phyloP scores from a whole-genome alignment of 1,139 yeast species.

The Zygosaccharomyces sapae region DNA sequence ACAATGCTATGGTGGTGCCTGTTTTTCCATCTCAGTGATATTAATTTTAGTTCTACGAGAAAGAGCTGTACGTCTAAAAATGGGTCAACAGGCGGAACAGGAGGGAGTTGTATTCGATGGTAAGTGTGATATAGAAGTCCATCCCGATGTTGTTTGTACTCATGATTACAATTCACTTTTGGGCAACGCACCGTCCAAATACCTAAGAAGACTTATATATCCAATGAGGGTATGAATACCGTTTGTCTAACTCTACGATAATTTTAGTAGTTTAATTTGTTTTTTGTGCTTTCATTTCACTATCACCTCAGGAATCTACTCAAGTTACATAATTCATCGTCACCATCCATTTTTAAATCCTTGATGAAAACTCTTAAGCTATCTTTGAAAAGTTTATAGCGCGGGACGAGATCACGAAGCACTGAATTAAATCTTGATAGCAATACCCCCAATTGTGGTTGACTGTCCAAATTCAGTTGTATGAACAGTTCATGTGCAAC shows the following conservation, averaged over 20 bases:
- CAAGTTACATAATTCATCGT: slow-evolving; percentile 26
- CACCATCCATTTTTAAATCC: slow-evolving; percentile 31
- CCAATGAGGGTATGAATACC: slow-evolving; percentile 39
- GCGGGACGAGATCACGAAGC: slow-evolving; percentile 19
- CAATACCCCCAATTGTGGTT: slow-evolving; percentile 18
- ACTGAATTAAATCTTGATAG: slow-evolving; percentile 22
- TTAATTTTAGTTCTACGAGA: slow-evolving; percentile 41
- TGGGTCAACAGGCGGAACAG: slow-evolving; percentile 12
- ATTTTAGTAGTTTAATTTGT: not conserved
- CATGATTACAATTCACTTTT: slow-evolving; percentile 26
- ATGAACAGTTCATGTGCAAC: slow-evolving; percentile 29
- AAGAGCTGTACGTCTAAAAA: slow-evolving; percentile 37
- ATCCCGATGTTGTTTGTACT: slow-evolving; percentile 9
- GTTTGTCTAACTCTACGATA: not conserved
- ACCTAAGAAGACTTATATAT: slow-evolving; percentile 38
- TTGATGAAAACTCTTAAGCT: slow-evolving; percentile 21
- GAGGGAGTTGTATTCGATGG: slow-evolving; percentile 13
- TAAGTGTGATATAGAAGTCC: slow-evolving; percentile 16
- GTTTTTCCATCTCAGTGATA: slow-evolving; percentile 41
- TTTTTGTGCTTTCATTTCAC: not conserved
- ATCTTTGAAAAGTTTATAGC: slow-evolving; percentile 24
- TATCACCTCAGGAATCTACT: slow-evolving; percentile 28
- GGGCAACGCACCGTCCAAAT: slow-evolving; percentile 25
- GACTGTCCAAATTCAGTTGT: slow-evolving; percentile 27
- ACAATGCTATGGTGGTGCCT: slow-evolving; percentile 56